Evolutionary conservation across 1,139 yeast species (phyloP).

Genomic region (Candida pseudoviswanathii): DNA sequence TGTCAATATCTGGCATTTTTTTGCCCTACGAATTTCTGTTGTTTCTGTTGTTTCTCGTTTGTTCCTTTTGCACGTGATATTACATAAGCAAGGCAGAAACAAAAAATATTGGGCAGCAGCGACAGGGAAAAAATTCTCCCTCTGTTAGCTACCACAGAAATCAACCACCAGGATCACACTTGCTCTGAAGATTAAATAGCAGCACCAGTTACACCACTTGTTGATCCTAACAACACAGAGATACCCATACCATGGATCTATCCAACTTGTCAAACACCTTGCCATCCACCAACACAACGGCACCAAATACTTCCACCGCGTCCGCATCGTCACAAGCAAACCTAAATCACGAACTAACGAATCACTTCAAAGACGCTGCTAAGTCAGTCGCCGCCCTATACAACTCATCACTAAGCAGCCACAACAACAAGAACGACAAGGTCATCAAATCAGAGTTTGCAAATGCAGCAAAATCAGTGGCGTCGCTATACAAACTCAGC

Average conservation of each 20-base stretch:
- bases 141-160: background rate
- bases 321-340: slow-evolving; percentile 19
- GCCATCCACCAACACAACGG: slow-evolving; percentile 10
- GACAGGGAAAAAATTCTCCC: slow-evolving; percentile 4
- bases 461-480: slow-evolving; percentile 65
- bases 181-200: background rate
- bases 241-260: slow-evolving; percentile 10
- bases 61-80: background rate
- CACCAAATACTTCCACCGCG: slow-evolving; percentile 2
- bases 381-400: slow-evolving; percentile 47
- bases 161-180: background rate
- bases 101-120: background rate
- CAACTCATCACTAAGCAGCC: slow-evolving; percentile 25
- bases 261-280: slow-evolving; percentile 14
- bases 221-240: too few relatives aligned
- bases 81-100: background rate
- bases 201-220: too few relatives aligned
- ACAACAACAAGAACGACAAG: slow-evolving; percentile 24
- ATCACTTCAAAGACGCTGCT: slow-evolving; percentile 49
- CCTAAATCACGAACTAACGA: slow-evolving; percentile 43
- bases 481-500: slow-evolving; percentile 58
- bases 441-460: slow-evolving; percentile 52
- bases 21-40: background rate
- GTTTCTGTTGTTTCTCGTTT: background rate
- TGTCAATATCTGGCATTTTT: slow-evolving; percentile 2